These are phyloP conservation scores for Dinochytrium kinnereticum DNA, from an alignment of 371 early-diverging fungal genomes.

Conservation along the genomic window DNA sequence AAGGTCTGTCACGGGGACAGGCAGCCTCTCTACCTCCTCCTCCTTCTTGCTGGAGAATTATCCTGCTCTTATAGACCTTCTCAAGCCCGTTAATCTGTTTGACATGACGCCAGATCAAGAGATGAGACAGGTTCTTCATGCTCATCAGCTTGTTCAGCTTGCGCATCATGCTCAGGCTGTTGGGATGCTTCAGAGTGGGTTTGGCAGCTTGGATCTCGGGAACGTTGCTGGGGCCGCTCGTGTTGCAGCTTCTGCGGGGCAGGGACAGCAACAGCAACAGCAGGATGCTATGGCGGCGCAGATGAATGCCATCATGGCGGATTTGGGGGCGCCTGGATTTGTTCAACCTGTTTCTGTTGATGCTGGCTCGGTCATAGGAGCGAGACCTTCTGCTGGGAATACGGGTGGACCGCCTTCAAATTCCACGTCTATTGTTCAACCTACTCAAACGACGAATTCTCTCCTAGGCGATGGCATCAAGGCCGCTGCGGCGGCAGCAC, in stretches of 20 bases:
- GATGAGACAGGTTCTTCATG: slow-evolving; percentile 17
- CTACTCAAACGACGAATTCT: not conserved
- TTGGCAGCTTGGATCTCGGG: slow-evolving; percentile 18
- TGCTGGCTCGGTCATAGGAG: no score
- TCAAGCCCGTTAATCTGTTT: slow-evolving; percentile 14
- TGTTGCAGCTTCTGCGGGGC: not conserved
- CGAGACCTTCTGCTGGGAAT: no score
- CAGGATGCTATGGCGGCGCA: not conserved
- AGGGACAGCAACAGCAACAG: not conserved
- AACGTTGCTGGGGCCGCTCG: not conserved
- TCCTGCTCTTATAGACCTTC: slow-evolving; percentile 21
- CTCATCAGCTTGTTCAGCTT: slow-evolving; percentile 37
- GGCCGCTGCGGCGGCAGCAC: not conserved
- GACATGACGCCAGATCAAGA: slow-evolving; percentile 35
- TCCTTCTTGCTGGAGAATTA: slow-evolving; percentile 15
- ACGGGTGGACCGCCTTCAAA: no score
- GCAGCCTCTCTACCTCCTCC: slow-evolving; percentile 22
- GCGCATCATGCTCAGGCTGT: slow-evolving; percentile 27
- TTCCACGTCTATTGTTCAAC: no score
- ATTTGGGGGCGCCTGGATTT: not conserved
- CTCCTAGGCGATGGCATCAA: slow-evolving; percentile 1
- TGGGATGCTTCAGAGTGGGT: slow-evolving; percentile 16
- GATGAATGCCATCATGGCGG: not conserved
- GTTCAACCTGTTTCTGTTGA: not conserved
- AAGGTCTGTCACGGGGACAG: not conserved